Conservation (phyloP, 75 land plant genomes). For the Ceratopteris richardii region DNA sequence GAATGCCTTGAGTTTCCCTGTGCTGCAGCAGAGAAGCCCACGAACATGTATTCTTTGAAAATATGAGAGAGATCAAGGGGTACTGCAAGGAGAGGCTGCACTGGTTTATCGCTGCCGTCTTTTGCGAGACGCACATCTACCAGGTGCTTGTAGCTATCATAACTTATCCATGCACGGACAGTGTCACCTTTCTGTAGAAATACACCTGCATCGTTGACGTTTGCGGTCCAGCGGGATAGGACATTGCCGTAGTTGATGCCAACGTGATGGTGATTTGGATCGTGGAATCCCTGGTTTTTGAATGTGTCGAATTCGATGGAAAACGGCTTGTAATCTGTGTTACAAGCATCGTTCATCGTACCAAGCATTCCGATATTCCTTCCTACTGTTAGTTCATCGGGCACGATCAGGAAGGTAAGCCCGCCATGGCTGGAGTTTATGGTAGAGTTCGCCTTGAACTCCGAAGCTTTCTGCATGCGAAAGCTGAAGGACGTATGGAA, state of each 20-base stretch:
- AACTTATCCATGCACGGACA: slow-evolving; percentile 36
- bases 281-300: slow-evolving; percentile 33
- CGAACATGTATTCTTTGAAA: slow-evolving; percentile 55
- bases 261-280: slow-evolving; percentile 48
- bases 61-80: slow-evolving; percentile 27
- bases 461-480: slow-evolving; percentile 16
- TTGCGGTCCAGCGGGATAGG: slow-evolving; percentile 23
- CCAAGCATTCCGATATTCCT: slow-evolving; percentile 42
- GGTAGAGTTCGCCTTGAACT: neutral
- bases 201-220: slow-evolving; percentile 25
- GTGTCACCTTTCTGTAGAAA: slow-evolving; percentile 29
- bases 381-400: slow-evolving; percentile 48
- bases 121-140: slow-evolving; percentile 27
- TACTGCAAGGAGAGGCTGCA: slow-evolving; percentile 19
- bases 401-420: slow-evolving; percentile 39
- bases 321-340: slow-evolving; percentile 19
- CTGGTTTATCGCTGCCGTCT: slow-evolving; percentile 10
- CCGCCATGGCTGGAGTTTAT: slow-evolving; percentile 28
- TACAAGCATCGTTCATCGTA: slow-evolving; percentile 28
- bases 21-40: slow-evolving; percentile 56
- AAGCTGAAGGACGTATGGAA: slow-evolving; percentile 50
- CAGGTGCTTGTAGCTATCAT: slow-evolving; percentile 22
- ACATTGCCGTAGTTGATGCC: slow-evolving; percentile 48
- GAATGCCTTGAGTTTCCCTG: slow-evolving; percentile 26
- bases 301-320: slow-evolving; percentile 52